Evolutionary conservation across 2,329 filamentous ascomycete genomes (phyloP), one percentile per base, ranked within the genome.

Genomic region (Mariannaea sp.): DNA sequence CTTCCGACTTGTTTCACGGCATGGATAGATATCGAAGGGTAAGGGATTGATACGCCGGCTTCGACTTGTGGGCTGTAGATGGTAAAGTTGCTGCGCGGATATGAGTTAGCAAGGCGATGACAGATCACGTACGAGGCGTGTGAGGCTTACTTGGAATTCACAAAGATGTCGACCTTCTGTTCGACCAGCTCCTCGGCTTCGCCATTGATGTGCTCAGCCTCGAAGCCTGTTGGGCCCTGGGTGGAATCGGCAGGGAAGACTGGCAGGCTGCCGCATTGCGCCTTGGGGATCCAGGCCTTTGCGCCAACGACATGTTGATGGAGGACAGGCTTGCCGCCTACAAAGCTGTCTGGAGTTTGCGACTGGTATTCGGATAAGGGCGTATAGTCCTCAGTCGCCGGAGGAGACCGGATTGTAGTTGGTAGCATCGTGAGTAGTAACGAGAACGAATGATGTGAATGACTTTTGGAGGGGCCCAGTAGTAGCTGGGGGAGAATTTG

Each of bases 11-110:
- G 82, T 71, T 90, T 87, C 62, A 88, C 82, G 0, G 88, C 89
- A 68, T 92, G 89, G 13, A 92, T 84, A 17, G 85, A 85, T 68
- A 93, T 89, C 56, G 83, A 76, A 3, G 86, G 88, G 71, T 92
- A 93, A 0, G 87, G 84, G 59, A 92, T 88, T 33, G 83, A 79
- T 38, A 90, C 73, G 57, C 89, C 89, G 14, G 74, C 79, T 29
- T 77, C 75, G 10, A 77, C 79, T 3, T 78, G 70, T 10, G 75
- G 71, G 60, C 85, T 87, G 75, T 85, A 92, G 55, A 92, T 71
- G 12, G 78, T 84, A 49, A 92, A 77, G 61, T 64, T 66, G 27
- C 68, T 76, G 35, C 9, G n/a, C n/a, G n/a, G n/a, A n/a, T n/a
- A n/a, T 24, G 10, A 3, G 33, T 59, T 40, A 56, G 53, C 16